Evolutionary conservation across 2,329 filamentous ascomycete species (phyloP), one percentile per base, ranked within the genome.

Genomic region (Chaetomiaceae sp.): DNA sequence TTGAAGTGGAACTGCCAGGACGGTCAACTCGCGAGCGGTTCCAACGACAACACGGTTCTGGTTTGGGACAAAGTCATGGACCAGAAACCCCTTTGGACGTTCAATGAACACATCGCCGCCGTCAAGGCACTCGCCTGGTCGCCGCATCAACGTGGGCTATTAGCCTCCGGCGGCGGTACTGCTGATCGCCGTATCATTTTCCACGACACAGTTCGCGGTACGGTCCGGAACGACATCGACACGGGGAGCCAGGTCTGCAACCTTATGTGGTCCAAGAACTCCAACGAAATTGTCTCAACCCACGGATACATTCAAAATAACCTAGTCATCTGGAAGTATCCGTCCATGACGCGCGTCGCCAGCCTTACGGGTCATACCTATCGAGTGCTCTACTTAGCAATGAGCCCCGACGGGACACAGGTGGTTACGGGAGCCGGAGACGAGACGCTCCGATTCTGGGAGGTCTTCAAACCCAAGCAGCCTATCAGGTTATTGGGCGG

Each of bases 241-340:
- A 99, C 94, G 0, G 94, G 94, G 45, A 96, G 90, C 64, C 94
- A 99, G 70, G 94, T 99, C n/a, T 99, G 94, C 73, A 99, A 99
- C 66, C 77, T 99, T 38, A 89, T 91, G 4, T 99, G 95, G 91
- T 94, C 87, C 16, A 95, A 95, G 66, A 96, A 96, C 69, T 96
- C 90, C 7, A 96, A 96, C 67, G 94, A 99, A 70, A 90, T 99
- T 53, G 92, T 99, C 50, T 92, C 87, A 46, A 99, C 94, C 1
- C 94, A 99, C 66, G 94, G 94, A 6, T 99, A 96, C 73, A 92
- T 87, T 62, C 94, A 99, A 67, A 96, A 99, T 68, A 94, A 97
- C 70, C 96, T 99, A 63, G 92, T 97, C 33, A 90, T 99, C 51
- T 99, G 94, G 94, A 99, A 99, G 67, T 99, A 99, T 66, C 94